A percentile compares a stretch with the other conserved stretches of the same genome.
phyloP scores from a whole-genome alignment of 768 basidiomycete species.

The Boletus speciosus region DNA sequence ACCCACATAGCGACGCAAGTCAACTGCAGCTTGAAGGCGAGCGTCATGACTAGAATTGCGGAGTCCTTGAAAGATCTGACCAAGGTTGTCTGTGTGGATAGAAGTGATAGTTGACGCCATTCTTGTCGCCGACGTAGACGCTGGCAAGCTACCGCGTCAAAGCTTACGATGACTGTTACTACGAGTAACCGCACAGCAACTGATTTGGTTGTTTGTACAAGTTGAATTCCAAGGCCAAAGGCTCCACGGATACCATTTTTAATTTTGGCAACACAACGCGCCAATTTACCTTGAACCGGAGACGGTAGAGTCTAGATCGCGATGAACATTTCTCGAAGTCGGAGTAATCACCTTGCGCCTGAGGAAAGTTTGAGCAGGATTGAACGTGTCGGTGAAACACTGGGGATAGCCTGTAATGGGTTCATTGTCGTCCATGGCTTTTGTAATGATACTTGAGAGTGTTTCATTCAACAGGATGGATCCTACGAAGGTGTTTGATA shows the following conservation, averaged over 20 bases:
- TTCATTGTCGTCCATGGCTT: not conserved
- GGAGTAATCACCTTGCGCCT: not conserved
- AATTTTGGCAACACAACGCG: conserved; percentile 5
- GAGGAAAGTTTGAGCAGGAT: not conserved
- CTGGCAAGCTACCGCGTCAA: not conserved
- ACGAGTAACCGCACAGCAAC: not conserved
- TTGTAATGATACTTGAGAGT: not conserved
- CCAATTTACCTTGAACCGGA: too few relatives aligned
- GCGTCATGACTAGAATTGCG: conserved; percentile 62
- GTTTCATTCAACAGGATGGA: conserved; percentile 14
- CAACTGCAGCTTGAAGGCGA: conserved; percentile 64
- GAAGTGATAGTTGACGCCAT: conserved; percentile 64
- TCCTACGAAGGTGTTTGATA: conserved; percentile 39
- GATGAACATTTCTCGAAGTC: not conserved
- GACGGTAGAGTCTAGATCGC: too few relatives aligned
- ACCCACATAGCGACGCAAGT: conserved; percentile 73
- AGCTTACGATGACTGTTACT: conserved; percentile 10
- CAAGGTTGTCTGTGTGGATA: conserved; percentile 58
- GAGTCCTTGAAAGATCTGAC: conserved; percentile 64
- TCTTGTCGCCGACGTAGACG: conserved; percentile 21
- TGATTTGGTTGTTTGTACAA: conserved; percentile 27
- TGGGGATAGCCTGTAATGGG: not conserved
- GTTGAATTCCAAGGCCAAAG: conserved; percentile 28
- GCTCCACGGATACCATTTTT: conserved; percentile 6
- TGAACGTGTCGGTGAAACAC: not conserved